Evolutionary conservation across 2,329 filamentous ascomycete species (phyloP), one percentile per base, ranked within the genome.

Genomic region (Microsporum audouinii): DNA sequence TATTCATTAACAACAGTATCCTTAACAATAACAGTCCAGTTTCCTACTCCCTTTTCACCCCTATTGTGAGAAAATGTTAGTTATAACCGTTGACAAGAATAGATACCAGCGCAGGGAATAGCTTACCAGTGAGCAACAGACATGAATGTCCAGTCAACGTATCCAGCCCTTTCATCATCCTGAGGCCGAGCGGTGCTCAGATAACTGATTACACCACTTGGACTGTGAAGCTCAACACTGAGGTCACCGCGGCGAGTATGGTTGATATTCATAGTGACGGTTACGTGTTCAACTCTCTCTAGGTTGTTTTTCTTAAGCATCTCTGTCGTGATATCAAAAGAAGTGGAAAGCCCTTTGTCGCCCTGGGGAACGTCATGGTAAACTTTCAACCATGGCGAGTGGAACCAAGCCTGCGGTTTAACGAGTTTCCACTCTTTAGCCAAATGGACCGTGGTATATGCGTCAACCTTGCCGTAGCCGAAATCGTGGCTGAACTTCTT

Each of bases 121-220:
- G 17, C 75, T 75, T 80, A 91, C 88, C 91, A 99, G 72, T 99
- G 94, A 65, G 87, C 91, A 41, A 99, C 94, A 64, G 87, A 95
- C 94, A 99, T 99, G 69, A 99, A 99, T 0, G 92, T 97, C 94
- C 94, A 99, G 75, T 97, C 90, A 41, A 86, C 78, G 72, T 97
- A 99, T 6, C 94, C 94, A 27, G 76, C 74, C 0, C 76, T 71
- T 39, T 81, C 82, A 1, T 81, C 78, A 72, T 99, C 94, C 27
- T 83, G 74, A 63, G 81, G 81, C 65, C 94, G 87, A 1, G 87
- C 79, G 10, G 86, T 88, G 3, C 91, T 88, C 59, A 99, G 83
- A 70, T 96, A 87, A 70, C 90, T 96, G 65, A 90, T 79, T 62
- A 96, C 77, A 7, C 89, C 88, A 36, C 84, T 79, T 0, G 94